Evolutionary conservation across 805 yeast genomes (phyloP).

Genomic region (Suhomyces kilbournensis): DNA sequence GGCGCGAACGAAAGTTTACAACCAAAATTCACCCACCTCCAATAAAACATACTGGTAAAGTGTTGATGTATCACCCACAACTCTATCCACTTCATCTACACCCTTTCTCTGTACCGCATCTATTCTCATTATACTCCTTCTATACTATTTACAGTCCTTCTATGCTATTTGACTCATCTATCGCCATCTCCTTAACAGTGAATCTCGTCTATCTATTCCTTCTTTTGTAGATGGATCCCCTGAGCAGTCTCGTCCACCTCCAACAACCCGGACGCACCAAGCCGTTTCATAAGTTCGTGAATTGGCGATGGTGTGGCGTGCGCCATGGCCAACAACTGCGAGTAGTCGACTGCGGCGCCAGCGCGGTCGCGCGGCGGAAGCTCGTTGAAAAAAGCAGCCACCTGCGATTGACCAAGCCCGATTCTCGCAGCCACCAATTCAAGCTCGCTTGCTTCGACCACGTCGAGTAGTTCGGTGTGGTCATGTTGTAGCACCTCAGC

Average conservation of each 20-base stretch:
- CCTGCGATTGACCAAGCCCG: slow-evolving; percentile 12
- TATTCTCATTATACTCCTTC: not conserved
- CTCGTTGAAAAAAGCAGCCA: slow-evolving; percentile 14
- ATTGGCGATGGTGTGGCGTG: not conserved
- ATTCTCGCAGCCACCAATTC: slow-evolving; percentile 28
- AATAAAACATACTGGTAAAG: not conserved
- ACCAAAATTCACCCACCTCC: not conserved
- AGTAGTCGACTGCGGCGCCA: slow-evolving; percentile 10
- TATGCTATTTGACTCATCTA: not conserved
- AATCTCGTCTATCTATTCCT: not conserved
- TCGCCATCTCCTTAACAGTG: too few species aligned
- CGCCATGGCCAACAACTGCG: slow-evolving; percentile 15
- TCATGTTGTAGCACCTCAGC: slow-evolving; percentile 19
- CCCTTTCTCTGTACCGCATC: not conserved
- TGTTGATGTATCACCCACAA: not conserved
- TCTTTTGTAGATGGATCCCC: not conserved
- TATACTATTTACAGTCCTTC: not conserved
- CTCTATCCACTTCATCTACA: not conserved
- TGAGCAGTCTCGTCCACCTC: slow-evolving; percentile 13
- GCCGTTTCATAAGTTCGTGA: slow-evolving; percentile 13
- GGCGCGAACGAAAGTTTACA: not conserved
- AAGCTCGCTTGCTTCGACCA: slow-evolving; percentile 21
- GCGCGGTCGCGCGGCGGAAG: not conserved
- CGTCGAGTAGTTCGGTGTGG: slow-evolving; percentile 22
- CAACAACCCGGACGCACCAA: slow-evolving; percentile 20